phyloP scores from a whole-genome alignment of 805 yeast species.

The Kuraishia ogatae region DNA sequence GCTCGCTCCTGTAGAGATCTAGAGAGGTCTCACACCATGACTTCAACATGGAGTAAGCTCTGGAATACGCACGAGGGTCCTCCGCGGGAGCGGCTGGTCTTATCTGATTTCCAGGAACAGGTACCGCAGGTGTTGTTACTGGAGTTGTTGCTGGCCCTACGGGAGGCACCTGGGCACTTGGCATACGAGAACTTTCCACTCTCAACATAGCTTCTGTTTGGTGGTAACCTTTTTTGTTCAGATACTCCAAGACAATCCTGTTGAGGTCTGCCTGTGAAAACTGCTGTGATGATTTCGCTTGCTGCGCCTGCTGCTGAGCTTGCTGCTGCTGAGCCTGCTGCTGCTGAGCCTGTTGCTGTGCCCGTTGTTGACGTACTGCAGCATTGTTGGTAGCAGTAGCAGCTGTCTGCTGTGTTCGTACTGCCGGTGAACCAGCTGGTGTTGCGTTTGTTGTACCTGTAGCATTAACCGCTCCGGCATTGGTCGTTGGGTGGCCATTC shows the following conservation, averaged over 20 bases:
- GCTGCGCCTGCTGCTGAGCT: conserved; percentile 9
- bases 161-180: conserved; percentile 41
- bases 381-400: not conserved
- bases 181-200: conserved; percentile 66
- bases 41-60: conserved; percentile 73
- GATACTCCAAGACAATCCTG: conserved; percentile 84
- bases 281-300: conserved; percentile 20
- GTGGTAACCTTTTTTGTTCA: conserved; percentile 89
- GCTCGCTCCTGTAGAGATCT: conserved; percentile 85
- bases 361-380: conserved; percentile 11
- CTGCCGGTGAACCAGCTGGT: not conserved
- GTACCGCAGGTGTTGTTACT: conserved; percentile 20
- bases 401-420: not conserved
- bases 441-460: not conserved
- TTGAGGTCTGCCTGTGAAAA: conserved; percentile 84
- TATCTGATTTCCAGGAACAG: conserved; percentile 23
- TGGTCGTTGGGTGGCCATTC: too few species aligned
- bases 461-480: too few species aligned
- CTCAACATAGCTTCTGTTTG: conserved; percentile 91
- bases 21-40: conserved; percentile 89
- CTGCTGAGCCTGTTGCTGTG: conserved; percentile 13
- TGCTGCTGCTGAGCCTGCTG: conserved; percentile 15
- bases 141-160: conserved; percentile 37
- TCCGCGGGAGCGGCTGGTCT: conserved; percentile 27
- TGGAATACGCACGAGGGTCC: conserved; percentile 63